A percentile compares a stretch with the other conserved stretches of the same genome.
Conservation (phyloP, 2,329 filamentous ascomycete genomes). For the Colletotrichum sp. region DNA sequence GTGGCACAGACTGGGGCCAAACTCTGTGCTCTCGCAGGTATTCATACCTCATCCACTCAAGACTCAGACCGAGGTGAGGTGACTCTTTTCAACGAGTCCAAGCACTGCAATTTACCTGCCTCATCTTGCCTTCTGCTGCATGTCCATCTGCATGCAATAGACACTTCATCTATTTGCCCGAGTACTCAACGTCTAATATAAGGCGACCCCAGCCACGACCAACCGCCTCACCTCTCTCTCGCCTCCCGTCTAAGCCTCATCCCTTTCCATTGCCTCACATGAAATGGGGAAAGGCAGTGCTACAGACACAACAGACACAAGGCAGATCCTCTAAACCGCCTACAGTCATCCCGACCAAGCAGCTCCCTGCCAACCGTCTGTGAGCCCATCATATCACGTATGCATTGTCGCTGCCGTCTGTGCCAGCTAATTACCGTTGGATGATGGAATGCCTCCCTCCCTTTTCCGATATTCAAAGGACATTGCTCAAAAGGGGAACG, state of each 20-base stretch:
- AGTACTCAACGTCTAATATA: background rate
- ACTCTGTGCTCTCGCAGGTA: constrained; percentile 19
- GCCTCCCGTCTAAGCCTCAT: background rate
- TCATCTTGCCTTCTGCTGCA: background rate
- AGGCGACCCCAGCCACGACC: background rate
- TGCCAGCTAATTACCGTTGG: background rate
- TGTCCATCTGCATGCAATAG: background rate
- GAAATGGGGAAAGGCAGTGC: background rate
- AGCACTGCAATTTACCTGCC: background rate
- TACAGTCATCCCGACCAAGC: background rate
- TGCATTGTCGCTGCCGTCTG: background rate
- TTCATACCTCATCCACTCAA: background rate
- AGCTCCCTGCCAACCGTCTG: background rate
- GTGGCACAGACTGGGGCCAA: constrained; percentile 20
- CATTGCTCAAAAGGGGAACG: background rate
- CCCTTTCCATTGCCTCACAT: background rate
- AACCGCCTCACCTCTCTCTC: background rate
- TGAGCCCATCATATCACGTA: background rate
- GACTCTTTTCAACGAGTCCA: background rate
- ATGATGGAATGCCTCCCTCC: background rate
- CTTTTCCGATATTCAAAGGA: background rate
- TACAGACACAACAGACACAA: background rate
- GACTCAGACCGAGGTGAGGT: background rate
- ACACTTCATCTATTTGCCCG: background rate
- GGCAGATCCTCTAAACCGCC: background rate